Conservation (phyloP, 164 flowering plant genomes). For the Warburgia ugandensis region DNA sequence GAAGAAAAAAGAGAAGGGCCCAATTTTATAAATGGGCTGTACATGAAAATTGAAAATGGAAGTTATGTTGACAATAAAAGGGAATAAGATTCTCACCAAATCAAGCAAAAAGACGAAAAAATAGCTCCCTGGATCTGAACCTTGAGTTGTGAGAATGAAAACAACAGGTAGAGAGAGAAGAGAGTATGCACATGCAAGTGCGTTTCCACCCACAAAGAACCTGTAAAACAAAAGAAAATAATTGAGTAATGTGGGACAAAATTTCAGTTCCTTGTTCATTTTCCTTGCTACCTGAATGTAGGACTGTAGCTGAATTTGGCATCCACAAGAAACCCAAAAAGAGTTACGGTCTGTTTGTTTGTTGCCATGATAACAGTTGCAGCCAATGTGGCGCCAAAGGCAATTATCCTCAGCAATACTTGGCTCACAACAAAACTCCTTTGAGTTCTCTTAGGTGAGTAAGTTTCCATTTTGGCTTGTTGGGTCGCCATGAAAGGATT, state of each 20-base stretch:
- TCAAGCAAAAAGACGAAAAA: slow-evolving; percentile 46
- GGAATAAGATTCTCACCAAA: slow-evolving; percentile 30
- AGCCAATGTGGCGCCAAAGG: slow-evolving; percentile 27
- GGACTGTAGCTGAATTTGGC: slow-evolving; percentile 38
- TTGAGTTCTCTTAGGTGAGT: slow-evolving; percentile 2
- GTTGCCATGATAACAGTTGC: slow-evolving; percentile 24
- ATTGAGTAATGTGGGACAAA: not conserved
- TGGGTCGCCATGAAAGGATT: slow-evolving; percentile 15
- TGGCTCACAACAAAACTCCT: slow-evolving; percentile 21
- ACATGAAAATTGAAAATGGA: not conserved
- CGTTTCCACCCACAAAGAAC: slow-evolving; percentile 35
- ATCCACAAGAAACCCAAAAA: slow-evolving; percentile 19
- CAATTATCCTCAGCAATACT: slow-evolving; percentile 28
- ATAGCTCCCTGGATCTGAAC: slow-evolving; percentile 14
- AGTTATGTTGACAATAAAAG: not conserved
- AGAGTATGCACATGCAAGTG: slow-evolving; percentile 27
- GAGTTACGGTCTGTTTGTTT: slow-evolving; percentile 17
- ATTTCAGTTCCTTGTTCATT: not conserved
- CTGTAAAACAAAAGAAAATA: slow-evolving; percentile 20
- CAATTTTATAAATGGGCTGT: no score
- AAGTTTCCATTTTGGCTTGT: slow-evolving; percentile 5
- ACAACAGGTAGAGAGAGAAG: slow-evolving; percentile 31
- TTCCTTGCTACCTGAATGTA: slow-evolving; percentile 29
- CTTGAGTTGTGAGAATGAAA: slow-evolving; percentile 9
- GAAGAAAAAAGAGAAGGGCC: no score